phyloP scores from a whole-genome alignment of 129 eudicot genomes.

The Flaveria sonorensis region DNA sequence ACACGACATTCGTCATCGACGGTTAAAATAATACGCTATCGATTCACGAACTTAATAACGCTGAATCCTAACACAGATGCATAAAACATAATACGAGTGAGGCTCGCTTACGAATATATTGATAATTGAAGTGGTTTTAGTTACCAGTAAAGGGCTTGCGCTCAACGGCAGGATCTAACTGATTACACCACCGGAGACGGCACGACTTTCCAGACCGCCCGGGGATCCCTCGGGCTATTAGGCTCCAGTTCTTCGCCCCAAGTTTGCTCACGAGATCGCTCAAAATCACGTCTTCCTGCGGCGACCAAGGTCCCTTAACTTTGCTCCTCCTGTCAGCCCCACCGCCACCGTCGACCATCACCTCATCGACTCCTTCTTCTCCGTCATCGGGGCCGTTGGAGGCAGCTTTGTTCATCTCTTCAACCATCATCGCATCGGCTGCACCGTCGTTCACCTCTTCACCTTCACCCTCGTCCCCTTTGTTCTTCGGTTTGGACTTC shows the following conservation, averaged over 20 bases:
- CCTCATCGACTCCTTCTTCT: conserved; percentile 25
- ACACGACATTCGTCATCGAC: conserved; percentile 14
- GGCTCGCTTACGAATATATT: background rate
- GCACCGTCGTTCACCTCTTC: conserved; percentile 22
- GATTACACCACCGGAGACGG: conserved; percentile 88
- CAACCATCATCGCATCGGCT: conserved; percentile 26
- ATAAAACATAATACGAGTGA: background rate
- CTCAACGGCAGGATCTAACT: conserved; percentile 65
- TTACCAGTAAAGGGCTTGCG: conserved; percentile 82
- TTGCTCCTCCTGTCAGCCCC: conserved; percentile 26
- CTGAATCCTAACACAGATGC: conserved; percentile 14
- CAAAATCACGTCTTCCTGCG: conserved; percentile 61
- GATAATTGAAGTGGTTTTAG: background rate
- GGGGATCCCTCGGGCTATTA: conserved; percentile 71
- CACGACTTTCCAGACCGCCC: conserved; percentile 83
- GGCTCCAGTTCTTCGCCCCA: conserved; percentile 76
- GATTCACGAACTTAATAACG: conserved; percentile 8
- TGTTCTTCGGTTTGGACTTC: conserved; percentile 28
- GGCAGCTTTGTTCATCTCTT: conserved; percentile 10
- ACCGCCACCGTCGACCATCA: conserved; percentile 29
- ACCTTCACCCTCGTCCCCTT: background rate
- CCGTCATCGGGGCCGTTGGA: conserved; percentile 14
- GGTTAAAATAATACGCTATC: background rate
- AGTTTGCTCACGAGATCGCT: conserved; percentile 53
- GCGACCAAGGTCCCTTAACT: conserved; percentile 70